phyloP scores from a whole-genome alignment of 345 rosid species.

The Psidium guajava region DNA sequence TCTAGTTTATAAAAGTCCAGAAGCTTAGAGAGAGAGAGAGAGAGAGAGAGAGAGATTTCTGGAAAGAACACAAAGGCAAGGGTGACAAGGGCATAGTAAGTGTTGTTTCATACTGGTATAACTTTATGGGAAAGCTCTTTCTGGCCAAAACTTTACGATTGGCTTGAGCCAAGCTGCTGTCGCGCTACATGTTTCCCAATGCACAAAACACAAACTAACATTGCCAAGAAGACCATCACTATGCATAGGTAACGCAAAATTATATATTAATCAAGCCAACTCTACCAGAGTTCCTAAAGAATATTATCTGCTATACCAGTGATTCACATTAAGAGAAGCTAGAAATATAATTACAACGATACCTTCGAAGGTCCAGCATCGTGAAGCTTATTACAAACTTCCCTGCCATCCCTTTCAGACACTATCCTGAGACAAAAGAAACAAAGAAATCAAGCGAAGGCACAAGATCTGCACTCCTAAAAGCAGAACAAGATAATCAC shows the following conservation, averaged over 20 bases:
- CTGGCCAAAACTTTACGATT: neutral
- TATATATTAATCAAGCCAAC: neutral
- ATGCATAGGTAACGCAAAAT: neutral
- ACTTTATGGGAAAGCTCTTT: neutral
- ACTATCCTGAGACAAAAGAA: constrained; percentile 41
- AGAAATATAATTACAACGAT: neutral
- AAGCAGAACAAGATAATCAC: neutral
- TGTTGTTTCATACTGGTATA: neutral
- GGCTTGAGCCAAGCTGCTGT: neutral
- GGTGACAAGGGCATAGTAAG: neutral
- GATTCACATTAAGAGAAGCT: neutral
- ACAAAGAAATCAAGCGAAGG: neutral
- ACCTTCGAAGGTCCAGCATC: constrained; percentile 97
- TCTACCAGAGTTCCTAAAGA: neutral
- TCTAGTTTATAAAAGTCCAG: neutral
- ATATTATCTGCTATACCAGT: neutral
- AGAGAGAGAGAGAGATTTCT: neutral
- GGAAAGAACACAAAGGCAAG: neutral
- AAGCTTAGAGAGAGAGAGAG: neutral
- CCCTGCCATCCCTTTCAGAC: constrained; percentile 73
- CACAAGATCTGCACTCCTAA: neutral
- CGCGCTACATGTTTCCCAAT: neutral
- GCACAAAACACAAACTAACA: neutral
- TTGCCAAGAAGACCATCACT: neutral
- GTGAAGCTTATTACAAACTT: constrained; percentile 88